phyloP scores from a whole-genome alignment of 2,329 filamentous ascomycete genomes.

The Epichloe typhina region DNA sequence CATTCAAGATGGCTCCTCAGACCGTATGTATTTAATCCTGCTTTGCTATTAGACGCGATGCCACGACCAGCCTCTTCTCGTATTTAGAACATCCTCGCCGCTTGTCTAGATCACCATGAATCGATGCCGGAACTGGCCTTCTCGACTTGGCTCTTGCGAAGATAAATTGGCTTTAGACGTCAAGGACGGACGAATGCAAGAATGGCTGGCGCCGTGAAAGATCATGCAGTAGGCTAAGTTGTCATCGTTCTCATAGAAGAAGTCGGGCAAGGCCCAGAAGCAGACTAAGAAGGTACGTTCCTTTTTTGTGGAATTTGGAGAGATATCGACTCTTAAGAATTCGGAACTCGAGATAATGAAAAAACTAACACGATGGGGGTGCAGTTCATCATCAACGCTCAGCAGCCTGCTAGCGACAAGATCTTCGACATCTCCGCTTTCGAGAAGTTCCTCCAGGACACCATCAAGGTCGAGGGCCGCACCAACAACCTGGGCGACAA shows the following conservation, averaged over 20 bases:
- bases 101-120: neutral
- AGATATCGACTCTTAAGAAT: no score
- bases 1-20: slow-evolving; percentile 66
- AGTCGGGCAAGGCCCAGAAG: slow-evolving; percentile 62
- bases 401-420: slow-evolving; percentile 96
- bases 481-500: slow-evolving; percentile 95
- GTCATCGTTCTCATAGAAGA: slow-evolving; percentile 39
- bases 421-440: slow-evolving; percentile 99
- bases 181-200: neutral
- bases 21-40: slow-evolving; percentile 75
- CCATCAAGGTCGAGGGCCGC: slow-evolving; percentile 98
- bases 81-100: neutral
- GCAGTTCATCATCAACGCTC: slow-evolving; percentile 98
- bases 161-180: neutral
- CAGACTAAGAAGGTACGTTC: slow-evolving; percentile 65
- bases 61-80: neutral
- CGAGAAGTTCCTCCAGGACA: slow-evolving; percentile 99
- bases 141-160: neutral
- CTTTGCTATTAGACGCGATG: slow-evolving; percentile 72
- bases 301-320: no score
- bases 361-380: neutral
- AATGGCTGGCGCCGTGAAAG: slow-evolving; percentile 7
- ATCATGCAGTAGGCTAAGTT: slow-evolving; percentile 92
- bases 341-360: neutral
- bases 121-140: neutral